phyloP scores from a whole-genome alignment of 1,139 yeast genomes.

The Candida tropicalis region DNA sequence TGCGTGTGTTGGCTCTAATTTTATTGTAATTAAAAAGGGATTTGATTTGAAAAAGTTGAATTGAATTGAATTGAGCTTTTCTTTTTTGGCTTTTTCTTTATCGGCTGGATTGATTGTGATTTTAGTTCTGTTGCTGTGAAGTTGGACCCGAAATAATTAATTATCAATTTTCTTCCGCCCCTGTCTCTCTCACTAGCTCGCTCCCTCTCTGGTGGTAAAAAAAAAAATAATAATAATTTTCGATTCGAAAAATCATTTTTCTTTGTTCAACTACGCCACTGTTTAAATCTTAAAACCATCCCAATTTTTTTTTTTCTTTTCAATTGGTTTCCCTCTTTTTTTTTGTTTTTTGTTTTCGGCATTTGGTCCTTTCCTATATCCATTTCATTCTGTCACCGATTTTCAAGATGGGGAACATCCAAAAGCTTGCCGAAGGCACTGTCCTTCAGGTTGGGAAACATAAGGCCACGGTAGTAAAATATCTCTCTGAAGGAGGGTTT shows the following conservation, averaged over 20 bases:
- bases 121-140: no score
- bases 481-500: constrained; percentile 52
- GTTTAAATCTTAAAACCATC: background rate
- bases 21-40: no score
- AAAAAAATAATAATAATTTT: background rate
- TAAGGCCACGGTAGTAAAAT: constrained; percentile 36
- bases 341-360: no score
- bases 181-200: no score
- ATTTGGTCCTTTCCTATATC: no score
- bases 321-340: no score
- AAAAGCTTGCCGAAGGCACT: constrained; percentile 44
- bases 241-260: constrained; percentile 1
- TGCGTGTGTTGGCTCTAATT: no score
- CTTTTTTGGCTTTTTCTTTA: background rate
- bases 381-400: background rate
- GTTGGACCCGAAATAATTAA: no score
- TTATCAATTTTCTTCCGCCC: no score
- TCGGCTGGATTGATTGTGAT: no score
- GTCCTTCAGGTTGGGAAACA: constrained; percentile 48
- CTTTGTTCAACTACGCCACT: constrained; percentile 9
- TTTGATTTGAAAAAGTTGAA: background rate
- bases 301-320: background rate
- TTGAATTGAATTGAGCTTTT: background rate
- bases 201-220: no score
- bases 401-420: constrained; percentile 30